These are phyloP conservation scores for Alloteropsis semialata DNA, from an alignment of 176 grass and related monocot species.

Conservation along the genomic window DNA sequence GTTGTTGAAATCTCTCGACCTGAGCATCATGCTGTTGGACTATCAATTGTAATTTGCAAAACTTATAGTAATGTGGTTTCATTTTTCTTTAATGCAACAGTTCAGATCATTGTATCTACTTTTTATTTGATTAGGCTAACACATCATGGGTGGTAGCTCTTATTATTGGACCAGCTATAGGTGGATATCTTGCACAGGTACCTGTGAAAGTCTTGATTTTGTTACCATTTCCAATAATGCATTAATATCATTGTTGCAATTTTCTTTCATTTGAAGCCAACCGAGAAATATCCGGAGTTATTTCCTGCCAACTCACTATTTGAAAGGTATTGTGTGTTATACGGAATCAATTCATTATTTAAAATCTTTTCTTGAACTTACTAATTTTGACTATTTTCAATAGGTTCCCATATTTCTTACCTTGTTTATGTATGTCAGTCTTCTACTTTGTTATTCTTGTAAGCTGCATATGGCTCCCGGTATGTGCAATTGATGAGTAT, in stretches of 20 bases:
- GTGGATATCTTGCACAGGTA: conserved; percentile 78
- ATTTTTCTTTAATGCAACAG: too few relatives aligned
- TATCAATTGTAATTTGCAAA: conserved; percentile 51
- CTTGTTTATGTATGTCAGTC: conserved; percentile 54
- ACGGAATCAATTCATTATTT: neutral
- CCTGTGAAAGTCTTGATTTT: neutral
- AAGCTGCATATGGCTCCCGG: conserved; percentile 72
- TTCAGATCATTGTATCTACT: neutral
- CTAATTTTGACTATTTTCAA: neutral
- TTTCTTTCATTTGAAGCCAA: neutral
- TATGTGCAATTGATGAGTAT: conserved; percentile 28
- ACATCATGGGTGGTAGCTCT: conserved; percentile 65
- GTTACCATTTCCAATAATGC: neutral
- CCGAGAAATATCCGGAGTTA: conserved; percentile 47
- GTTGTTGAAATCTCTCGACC: conserved; percentile 56
- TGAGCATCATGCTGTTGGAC: conserved; percentile 56
- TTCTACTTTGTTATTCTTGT: conserved; percentile 48
- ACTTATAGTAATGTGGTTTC: too few relatives aligned
- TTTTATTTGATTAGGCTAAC: conserved; percentile 24
- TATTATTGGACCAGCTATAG: conserved; percentile 68
- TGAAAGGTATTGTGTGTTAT: conserved; percentile 44
- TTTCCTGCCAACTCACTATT: conserved; percentile 56
- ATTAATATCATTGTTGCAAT: neutral
- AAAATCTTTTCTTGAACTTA: neutral
- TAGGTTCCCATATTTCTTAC: conserved; percentile 84